Base-by-base conservation (phyloP, 2,329 filamentous ascomycete genomes). In the Colletotrichum tabaci region DNA sequence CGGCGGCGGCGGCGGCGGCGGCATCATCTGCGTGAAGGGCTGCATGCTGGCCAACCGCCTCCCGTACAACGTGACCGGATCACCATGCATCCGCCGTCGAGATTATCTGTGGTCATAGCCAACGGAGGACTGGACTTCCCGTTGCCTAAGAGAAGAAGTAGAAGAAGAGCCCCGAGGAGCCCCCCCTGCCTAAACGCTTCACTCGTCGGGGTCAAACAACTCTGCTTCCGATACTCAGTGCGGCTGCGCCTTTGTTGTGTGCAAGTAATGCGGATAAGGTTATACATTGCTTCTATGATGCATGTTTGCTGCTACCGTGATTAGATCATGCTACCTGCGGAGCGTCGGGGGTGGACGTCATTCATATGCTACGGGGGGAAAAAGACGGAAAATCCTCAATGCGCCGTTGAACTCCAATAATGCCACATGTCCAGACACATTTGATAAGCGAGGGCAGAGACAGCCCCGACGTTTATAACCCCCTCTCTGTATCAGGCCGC, bases 361-460 rank as follows among this genome's bases (percentile, higher is more conserved):
- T 44, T 30, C 30, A 42, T 44, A 52, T 71, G 56, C 56, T 46
- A 35, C 30, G n/a, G 55, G 30, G 30, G 9, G 0, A 10, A 35
- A 35, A 35, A 10, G 30, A 35, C 30, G 9, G 23, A 67, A 46
- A 16, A 50, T 7, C 40, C 30, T 38, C 50, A 53, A 35, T 61
- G 12, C 57, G 42, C 65, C 66, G 38, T 12, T 42, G 35, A 69
- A 72, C 65, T 69, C 58, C 69, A 44, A 35, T 61, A 55, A 69
- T 72, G 60, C 66, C 38, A 47, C 38, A 57, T 50, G 61, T 40
- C 49, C 53, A 46, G 49, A 44, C 52, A 10, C 42, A 47, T 18
- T n/a, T 10, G 40, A 58, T 15, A 42, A 58, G 30, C 40, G 30
- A 38, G 44, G 35, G n/a, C 16, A 23, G 30, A 18, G 18, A 57